Conservation (phyloP, 2,329 filamentous ascomycete genomes). For the Aspergillus sp. region DNA sequence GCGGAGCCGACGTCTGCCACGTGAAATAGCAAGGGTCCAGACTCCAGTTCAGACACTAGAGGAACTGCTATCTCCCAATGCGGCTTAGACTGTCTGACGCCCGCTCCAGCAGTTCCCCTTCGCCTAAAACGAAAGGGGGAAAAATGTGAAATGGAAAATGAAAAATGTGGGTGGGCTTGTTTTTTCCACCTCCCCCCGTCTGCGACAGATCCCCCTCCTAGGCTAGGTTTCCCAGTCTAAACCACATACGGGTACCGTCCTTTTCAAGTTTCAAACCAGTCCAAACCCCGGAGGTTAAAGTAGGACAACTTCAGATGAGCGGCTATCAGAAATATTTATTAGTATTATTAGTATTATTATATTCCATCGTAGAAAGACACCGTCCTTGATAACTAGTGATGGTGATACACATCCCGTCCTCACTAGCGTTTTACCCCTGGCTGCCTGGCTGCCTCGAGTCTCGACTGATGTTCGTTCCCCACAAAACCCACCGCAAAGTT, state of each 20-base stretch:
- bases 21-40: conserved; percentile 27
- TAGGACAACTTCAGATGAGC: background rate
- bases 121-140: background rate
- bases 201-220: background rate
- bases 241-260: background rate
- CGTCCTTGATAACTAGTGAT: background rate
- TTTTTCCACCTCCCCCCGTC: background rate
- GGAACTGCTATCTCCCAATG: conserved; percentile 10
- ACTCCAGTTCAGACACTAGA: conserved; percentile 18
- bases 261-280: background rate
- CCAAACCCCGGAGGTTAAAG: background rate
- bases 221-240: background rate
- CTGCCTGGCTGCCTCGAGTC: conserved; percentile 16
- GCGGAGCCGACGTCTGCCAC: conserved; percentile 25
- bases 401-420: background rate
- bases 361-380: background rate
- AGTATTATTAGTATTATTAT: background rate
- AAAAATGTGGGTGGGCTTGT: background rate
- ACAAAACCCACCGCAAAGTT: conserved; percentile 15
- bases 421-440: conserved; percentile 10
- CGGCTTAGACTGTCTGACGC: conserved; percentile 14
- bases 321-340: background rate
- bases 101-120: conserved; percentile 26
- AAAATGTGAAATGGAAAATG: no score
- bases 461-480: conserved; percentile 8